Base-by-base conservation (phyloP, 2,329 filamentous ascomycete species). In the Aspergillus sp. region DNA sequence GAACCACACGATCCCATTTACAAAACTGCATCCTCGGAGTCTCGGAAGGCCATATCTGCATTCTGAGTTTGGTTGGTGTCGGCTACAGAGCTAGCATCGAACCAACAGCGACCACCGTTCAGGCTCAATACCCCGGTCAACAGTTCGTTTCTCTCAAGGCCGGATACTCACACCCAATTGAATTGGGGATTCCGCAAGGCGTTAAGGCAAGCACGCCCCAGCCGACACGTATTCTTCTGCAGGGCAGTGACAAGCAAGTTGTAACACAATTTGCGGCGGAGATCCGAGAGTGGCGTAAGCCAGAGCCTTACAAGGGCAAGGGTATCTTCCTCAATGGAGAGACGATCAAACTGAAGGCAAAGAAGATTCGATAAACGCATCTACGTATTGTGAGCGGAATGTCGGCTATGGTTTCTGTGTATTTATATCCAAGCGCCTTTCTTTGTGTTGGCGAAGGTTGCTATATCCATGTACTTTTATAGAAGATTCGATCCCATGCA, bases 241-340 rank as follows among this genome's bases (percentile, higher is more conserved):
- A 99, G 79, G 92, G 95, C 8, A 83, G 88, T 52, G 86, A 98
- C 73, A 92, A 91, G 72, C 88, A 96, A 76, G 83, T 88, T 48
- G 86, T 99, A 62, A 95, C 92, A 83, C 87, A 89, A 57, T 97
- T 98, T 75, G 95, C 95, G 17, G 95, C 95, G 0, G 81, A 88
- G 66, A 96, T 99, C 65, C 83, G 91, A 67, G 84, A 81, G 76
- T 98, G 93, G 93, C 88, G 95, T 72, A 85, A 84, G 63, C 95
- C 95, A 30, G 95, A 99, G 79, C 95, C 95, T 64, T 99, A 99
- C 78, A 99, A 99, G 85, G 95, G 95, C 65, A 98, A 99, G 86
- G 95, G 95, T 68, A 96, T 99, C 67, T 99, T 98, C 74, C 88
- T 99, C 68, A 96, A 98, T 71, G 91, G 93, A 62, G 92, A 99